Evolutionary conservation across 768 basidiomycete species (phyloP).

Genomic region (Calvatia gigantea): DNA sequence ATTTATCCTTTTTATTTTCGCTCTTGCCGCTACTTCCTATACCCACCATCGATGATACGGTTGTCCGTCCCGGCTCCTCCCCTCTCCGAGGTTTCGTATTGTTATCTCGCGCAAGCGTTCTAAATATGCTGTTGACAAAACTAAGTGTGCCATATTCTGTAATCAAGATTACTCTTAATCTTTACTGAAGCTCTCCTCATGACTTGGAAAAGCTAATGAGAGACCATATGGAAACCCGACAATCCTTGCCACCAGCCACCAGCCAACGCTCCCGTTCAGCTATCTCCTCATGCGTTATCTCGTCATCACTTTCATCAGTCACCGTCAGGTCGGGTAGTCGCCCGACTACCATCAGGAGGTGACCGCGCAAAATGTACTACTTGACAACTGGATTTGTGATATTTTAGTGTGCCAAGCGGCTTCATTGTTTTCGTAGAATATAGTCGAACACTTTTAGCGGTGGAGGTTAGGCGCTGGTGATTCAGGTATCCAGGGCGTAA

Average conservation of each 20-base stretch:
- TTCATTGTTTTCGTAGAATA: conserved; percentile 81
- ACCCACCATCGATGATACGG: conserved; percentile 6
- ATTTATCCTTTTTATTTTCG: conserved; percentile 9
- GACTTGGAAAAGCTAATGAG: conserved; percentile 47
- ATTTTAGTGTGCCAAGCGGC: conserved; percentile 76
- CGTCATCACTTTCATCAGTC: conserved; percentile 50
- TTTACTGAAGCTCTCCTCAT: conserved; percentile 4
- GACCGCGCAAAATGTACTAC: conserved; percentile 64
- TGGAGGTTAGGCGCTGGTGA: not conserved
- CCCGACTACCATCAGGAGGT: not conserved
- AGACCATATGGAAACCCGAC: conserved; percentile 69
- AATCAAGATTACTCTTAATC: not conserved
- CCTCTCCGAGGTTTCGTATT: not conserved
- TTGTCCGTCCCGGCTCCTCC: conserved; percentile 8
- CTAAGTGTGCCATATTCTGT: not conserved
- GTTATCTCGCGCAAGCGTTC: not conserved
- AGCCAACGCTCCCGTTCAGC: conserved; percentile 57
- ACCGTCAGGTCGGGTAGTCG: conserved; percentile 14
- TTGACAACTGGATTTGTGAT: conserved; percentile 80
- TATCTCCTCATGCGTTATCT: conserved; percentile 42
- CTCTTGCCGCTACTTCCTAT: not conserved
- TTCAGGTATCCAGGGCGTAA: too few species aligned
- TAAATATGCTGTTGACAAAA: not conserved
- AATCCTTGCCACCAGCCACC: conserved; percentile 62
- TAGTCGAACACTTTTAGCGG: conserved; percentile 60